These are phyloP conservation scores for Kwoniella europaea DNA, from an alignment of 768 basidiomycete species.

Conservation along the genomic window DNA sequence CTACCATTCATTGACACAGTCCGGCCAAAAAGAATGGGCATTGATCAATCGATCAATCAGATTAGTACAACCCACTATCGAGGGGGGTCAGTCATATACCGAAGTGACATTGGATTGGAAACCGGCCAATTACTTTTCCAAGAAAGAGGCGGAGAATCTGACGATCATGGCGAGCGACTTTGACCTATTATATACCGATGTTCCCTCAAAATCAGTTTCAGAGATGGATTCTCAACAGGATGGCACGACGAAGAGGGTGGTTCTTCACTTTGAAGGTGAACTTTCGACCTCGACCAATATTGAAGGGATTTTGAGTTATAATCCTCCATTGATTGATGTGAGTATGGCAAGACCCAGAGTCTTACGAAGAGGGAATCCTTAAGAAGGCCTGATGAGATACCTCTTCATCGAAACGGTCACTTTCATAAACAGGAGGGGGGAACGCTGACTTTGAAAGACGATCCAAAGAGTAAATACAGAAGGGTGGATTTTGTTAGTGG, in stretches of 20 bases:
- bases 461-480: too few relatives aligned
- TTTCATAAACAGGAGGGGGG: too few relatives aligned
- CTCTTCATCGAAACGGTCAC: too few relatives aligned
- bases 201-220: neutral
- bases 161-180: neutral
- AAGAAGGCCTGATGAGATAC: neutral
- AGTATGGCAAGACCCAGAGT: neutral
- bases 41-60: neutral
- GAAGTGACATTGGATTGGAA: neutral
- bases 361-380: neutral
- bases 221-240: neutral
- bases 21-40: neutral
- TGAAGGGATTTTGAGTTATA: neutral
- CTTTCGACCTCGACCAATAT: neutral
- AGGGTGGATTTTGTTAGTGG: too few relatives aligned
- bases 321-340: neutral
- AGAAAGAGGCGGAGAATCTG: neutral
- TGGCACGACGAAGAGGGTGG: neutral
- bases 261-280: neutral
- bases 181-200: neutral
- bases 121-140: neutral
- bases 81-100: neutral
- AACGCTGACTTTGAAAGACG: too few relatives aligned
- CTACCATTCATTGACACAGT: too few relatives aligned
- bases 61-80: neutral